Conservation (phyloP, 208 protist genomes). For the Trypanosoma avium region DNA sequence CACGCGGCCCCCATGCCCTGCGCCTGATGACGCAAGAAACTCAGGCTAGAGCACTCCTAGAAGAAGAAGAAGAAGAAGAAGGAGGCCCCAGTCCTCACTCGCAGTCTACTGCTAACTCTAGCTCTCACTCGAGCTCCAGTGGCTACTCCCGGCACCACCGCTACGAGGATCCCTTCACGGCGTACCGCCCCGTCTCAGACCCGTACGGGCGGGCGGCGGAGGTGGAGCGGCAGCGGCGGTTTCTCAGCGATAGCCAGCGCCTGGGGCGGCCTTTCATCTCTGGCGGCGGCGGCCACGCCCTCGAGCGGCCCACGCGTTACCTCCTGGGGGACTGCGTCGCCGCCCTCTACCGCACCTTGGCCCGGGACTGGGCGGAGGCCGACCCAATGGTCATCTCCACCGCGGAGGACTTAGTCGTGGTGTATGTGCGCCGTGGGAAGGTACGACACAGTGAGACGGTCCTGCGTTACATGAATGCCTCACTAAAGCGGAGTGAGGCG, state of each 20-base stretch:
- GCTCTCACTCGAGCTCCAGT: conserved; percentile 19
- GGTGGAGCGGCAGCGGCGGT: conserved; percentile 57
- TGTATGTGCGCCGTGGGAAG: conserved; percentile 57
- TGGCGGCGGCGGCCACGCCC: conserved; percentile 35
- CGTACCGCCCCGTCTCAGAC: conserved; percentile 45
- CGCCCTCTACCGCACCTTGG: conserved; percentile 61
- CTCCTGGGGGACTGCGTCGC: conserved; percentile 82
- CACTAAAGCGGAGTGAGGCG: conserved; percentile 53
- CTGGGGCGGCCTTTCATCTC: conserved; percentile 75
- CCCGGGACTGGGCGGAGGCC: conserved; percentile 69
- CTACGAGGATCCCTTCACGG: conserved; percentile 37
- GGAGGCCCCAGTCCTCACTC: too few species aligned
- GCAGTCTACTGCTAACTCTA: too few species aligned
- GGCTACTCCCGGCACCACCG: conserved; percentile 48
- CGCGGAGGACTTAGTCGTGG: conserved; percentile 86
- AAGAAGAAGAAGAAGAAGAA: conserved; percentile 1
- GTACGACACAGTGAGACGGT: conserved; percentile 40
- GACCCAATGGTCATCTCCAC: conserved; percentile 79
- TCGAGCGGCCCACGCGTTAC: conserved; percentile 69
- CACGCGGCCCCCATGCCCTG: not conserved
- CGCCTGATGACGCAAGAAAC: not conserved
- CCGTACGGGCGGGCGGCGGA: conserved; percentile 70
- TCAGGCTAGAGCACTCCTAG: not conserved
- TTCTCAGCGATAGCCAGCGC: conserved; percentile 65
- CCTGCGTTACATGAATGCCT: conserved; percentile 82